Conservation (phyloP, 2,329 filamentous ascomycete genomes). For the Microdochium bolleyi region DNA sequence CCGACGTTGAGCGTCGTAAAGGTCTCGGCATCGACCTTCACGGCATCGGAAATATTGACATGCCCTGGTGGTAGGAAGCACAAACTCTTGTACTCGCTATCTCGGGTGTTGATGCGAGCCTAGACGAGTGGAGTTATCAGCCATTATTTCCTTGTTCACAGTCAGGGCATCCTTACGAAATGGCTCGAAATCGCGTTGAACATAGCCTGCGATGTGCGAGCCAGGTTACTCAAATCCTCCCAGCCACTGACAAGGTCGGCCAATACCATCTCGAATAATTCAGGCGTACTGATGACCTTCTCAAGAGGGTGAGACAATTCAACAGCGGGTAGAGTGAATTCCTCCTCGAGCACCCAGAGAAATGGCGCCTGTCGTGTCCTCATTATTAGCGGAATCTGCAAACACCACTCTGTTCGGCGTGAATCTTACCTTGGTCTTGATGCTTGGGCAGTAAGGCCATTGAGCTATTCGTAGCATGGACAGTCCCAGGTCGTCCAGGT, state of each 20-base stretch:
- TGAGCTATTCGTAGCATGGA: slow-evolving; percentile 3
- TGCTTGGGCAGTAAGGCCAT: slow-evolving; percentile 5
- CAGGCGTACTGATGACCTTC: slow-evolving; percentile 6
- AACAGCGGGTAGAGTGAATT: not conserved
- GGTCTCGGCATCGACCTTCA: not conserved
- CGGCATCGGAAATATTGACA: not conserved
- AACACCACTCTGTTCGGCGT: not conserved
- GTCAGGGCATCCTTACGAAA: slow-evolving; percentile 10
- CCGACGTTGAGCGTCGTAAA: not conserved
- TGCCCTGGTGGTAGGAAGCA: not conserved
- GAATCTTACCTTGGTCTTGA: slow-evolving; percentile 8
- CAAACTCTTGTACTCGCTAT: slow-evolving; percentile 4
- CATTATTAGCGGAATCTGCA: not conserved
- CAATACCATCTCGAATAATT: slow-evolving; percentile 10
- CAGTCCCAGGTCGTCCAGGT: not conserved
- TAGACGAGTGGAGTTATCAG: slow-evolving; percentile 2
- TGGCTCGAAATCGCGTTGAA: slow-evolving; percentile 5
- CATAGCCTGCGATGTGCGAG: slow-evolving; percentile 10
- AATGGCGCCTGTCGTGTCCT: not conserved
- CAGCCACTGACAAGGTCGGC: slow-evolving; percentile 4
- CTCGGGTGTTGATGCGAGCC: slow-evolving; percentile 7
- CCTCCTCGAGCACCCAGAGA: not conserved
- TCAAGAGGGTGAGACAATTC: not conserved
- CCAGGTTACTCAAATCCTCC: slow-evolving; percentile 12
- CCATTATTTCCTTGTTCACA: not conserved